These are phyloP conservation scores for Fusarium veterinarium DNA, from an alignment of 2,329 filamentous ascomycete species.

Conservation along the genomic window DNA sequence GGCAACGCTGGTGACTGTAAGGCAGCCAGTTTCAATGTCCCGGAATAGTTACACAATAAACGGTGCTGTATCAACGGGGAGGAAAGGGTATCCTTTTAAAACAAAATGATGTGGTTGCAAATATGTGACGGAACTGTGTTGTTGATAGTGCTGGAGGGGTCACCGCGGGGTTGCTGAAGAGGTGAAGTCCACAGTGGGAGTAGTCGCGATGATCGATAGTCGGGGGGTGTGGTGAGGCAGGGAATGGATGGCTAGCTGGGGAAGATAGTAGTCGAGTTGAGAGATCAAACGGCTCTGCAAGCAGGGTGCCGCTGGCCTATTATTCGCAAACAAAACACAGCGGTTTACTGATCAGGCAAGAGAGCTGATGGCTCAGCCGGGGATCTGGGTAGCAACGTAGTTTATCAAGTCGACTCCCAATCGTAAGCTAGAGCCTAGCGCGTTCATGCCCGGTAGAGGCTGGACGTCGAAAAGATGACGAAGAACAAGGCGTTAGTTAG, in stretches of 20 bases:
- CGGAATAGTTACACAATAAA: conserved; percentile 17
- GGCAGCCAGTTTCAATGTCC: conserved; percentile 41
- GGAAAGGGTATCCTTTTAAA: conserved; percentile 4
- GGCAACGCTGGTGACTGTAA: conserved; percentile 52
- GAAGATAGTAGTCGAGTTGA: conserved; percentile 43
- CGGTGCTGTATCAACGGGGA: conserved; percentile 10
- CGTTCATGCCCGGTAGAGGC: conserved; percentile 46
- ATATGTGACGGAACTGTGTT: conserved; percentile 13
- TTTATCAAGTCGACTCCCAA: conserved; percentile 47
- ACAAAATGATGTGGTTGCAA: not conserved
- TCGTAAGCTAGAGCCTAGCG: conserved; percentile 45
- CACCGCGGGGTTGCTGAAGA: conserved; percentile 42
- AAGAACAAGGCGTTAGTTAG: conserved; percentile 46
- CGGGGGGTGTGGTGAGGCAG: conserved; percentile 41
- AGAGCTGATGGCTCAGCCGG: conserved; percentile 47
- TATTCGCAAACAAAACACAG: conserved; percentile 44
- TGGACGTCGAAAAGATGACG: conserved; percentile 45
- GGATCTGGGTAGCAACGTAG: conserved; percentile 45
- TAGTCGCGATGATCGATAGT: conserved; percentile 43
- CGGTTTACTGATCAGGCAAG: conserved; percentile 45
- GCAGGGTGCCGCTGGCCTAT: conserved; percentile 45
- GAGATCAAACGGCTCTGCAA: conserved; percentile 38
- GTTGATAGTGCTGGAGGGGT: conserved; percentile 40
- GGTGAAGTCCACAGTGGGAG: conserved; percentile 40
- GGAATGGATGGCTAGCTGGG: conserved; percentile 43